Conservation (phyloP, 257 asterid genomes). For the Scutellaria minor region DNA sequence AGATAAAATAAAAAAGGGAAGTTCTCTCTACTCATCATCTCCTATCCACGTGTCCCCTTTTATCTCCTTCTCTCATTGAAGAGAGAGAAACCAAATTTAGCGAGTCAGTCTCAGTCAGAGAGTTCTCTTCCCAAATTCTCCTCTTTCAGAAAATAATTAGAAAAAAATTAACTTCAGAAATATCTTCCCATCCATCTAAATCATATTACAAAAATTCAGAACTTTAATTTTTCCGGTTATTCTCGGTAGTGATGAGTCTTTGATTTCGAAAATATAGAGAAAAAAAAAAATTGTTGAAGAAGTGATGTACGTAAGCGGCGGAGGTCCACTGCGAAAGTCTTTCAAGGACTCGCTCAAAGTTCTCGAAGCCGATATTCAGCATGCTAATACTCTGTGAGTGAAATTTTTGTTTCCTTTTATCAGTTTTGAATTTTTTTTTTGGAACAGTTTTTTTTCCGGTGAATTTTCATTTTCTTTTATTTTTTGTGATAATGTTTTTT, state of each 20-base stretch:
- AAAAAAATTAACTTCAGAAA: conserved; percentile 5
- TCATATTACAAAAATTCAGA: neutral
- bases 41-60: conserved; percentile 45
- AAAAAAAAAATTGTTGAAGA: conserved; percentile 9
- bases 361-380: conserved; percentile 90
- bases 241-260: conserved; percentile 30
- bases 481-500: neutral
- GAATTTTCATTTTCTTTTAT: neutral
- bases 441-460: neutral
- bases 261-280: conserved; percentile 29
- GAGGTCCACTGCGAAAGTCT: conserved; percentile 68
- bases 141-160: neutral
- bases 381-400: conserved; percentile 79
- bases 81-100: conserved; percentile 28
- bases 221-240: conserved; percentile 8
- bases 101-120: conserved; percentile 45
- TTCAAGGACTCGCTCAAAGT: conserved; percentile 83
- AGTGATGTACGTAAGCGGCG: conserved; percentile 58
- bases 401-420: neutral
- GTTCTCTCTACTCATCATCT: conserved; percentile 36
- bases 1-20: neutral
- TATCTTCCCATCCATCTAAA: neutral
- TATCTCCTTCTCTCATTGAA: conserved; percentile 25
- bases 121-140: conserved; percentile 32
- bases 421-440: neutral